Base-by-base conservation (phyloP, 2,329 filamentous ascomycete species). In the Pleoardoris graminearum region DNA sequence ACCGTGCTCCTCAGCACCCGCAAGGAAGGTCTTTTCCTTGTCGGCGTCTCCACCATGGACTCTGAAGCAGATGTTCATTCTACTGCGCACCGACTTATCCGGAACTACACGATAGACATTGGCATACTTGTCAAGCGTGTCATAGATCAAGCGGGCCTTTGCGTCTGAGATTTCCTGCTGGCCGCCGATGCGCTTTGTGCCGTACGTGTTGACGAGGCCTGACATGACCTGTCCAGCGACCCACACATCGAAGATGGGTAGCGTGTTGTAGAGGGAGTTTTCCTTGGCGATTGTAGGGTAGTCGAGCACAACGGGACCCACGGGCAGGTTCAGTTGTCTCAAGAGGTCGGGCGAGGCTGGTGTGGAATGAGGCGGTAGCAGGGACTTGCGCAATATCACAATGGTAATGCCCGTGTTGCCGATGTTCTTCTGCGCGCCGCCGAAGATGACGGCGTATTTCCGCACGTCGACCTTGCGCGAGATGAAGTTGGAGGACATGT, bases 61-160 rank as follows among this genome's bases (percentile, higher is more conserved):
- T 14, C 91, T 80, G 81, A 97, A 97, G 80, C 91, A 97, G 53
- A 97, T 89, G 75, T 97, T 97, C 89, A 97, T 96, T 50, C 91
- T 81, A 63, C 90, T 96, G 51, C 92, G 87, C 3, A 82, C 88
- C 19, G 78, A 78, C 75, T 88, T 89, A 61, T 88, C 82, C 0
- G 91, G 90, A 0, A 97, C 85, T 27, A 97, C 83, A 47, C 78
- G 80, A 77, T 95, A 97, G n/a, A 88, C 76, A 0, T 85, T 77
- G 0, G 89, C 82, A 63, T 89, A 80, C 38, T 83, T 83, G 61
- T 97, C 93, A 7, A 97, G 80, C 0, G 85, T 85, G 1, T 74
- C 78, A 68, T 99, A 97, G 48, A 97, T 85, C 27, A 89, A 70
- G 14, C 82, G 65, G 0, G 93, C 88, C 77, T 97, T 97, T 61